A percentile compares a stretch with the other conserved stretches of the same genome.
These are phyloP conservation scores for Auricularia auricula-judae DNA, from an alignment of 768 basidiomycete species.

Conservation along the genomic window DNA sequence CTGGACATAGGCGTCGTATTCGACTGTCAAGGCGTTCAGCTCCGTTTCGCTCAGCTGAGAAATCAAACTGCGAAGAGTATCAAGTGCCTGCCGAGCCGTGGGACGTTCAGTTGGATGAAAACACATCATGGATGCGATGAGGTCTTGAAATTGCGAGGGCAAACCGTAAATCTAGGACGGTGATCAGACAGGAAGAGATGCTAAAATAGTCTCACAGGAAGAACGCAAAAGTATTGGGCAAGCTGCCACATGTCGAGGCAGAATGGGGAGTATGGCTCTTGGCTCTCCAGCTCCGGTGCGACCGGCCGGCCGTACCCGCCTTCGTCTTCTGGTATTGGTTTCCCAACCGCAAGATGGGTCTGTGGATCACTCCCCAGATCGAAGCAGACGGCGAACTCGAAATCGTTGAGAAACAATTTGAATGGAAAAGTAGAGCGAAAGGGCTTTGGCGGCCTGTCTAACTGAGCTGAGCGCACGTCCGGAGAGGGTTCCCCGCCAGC, in stretches of 20 bases:
- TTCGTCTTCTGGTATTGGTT: neutral
- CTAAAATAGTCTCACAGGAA: no score
- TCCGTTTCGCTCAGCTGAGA: no score
- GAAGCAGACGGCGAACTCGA: neutral
- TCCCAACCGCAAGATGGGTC: neutral
- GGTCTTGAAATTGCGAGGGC: no score
- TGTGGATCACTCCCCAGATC: neutral
- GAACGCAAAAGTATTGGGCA: neutral
- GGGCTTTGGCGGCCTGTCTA: neutral
- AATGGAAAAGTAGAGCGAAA: neutral
- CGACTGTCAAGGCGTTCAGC: no score
- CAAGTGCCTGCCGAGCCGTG: no score
- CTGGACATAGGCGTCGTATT: no score
- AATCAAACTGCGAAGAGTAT: no score
- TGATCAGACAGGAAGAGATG: no score
- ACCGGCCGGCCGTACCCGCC: neutral
- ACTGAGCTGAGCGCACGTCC: neutral
- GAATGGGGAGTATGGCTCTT: neutral
- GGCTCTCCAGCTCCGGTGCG: neutral
- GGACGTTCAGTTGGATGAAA: no score
- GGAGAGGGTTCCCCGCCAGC: no score
- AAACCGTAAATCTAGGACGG: no score
- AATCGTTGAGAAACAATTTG: neutral
- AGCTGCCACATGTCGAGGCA: neutral
- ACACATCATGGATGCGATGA: no score